Evolutionary conservation across 2,329 filamentous ascomycete species (phyloP).

Genomic region (Aspergillus eucalypticola): DNA sequence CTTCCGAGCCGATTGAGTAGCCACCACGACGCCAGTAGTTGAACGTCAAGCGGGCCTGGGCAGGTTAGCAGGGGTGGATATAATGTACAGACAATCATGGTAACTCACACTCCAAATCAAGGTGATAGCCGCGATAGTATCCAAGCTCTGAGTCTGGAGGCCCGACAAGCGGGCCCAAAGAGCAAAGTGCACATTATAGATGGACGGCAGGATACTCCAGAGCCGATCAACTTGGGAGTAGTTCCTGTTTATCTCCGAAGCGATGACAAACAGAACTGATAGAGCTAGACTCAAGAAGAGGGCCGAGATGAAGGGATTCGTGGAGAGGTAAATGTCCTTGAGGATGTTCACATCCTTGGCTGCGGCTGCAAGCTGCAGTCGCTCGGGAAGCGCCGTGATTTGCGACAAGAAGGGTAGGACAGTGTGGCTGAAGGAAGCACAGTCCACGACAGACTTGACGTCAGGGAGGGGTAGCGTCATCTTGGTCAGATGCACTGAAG

Average conservation of each 20-base stretch:
- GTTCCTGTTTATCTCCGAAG: conserved; percentile 85
- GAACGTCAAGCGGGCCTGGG: conserved; percentile 76
- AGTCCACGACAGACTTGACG: conserved; percentile 71
- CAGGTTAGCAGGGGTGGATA: conserved; percentile 19
- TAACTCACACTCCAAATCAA: conserved; percentile 74
- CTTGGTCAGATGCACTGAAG: background rate
- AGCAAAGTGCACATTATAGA: conserved; percentile 83
- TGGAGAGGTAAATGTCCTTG: conserved; percentile 72
- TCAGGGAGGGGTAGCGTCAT: conserved; percentile 66
- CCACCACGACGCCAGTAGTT: conserved; percentile 98
- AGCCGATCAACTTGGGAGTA: conserved; percentile 94
- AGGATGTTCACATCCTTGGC: conserved; percentile 63
- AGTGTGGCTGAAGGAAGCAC: conserved; percentile 71
- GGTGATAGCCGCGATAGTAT: conserved; percentile 70
- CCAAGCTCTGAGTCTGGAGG: conserved; percentile 68
- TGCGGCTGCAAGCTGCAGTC: conserved; percentile 61
- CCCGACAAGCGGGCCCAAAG: conserved; percentile 78
- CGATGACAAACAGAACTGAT: conserved; percentile 69
- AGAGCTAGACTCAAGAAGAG: conserved; percentile 71
- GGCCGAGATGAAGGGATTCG: conserved; percentile 80
- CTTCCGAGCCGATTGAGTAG: conserved; percentile 84
- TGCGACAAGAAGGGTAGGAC: conserved; percentile 74
- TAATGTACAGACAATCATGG: background rate
- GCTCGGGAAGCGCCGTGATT: conserved; percentile 68
- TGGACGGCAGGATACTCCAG: conserved; percentile 85